A percentile compares a stretch with the other conserved stretches of the same genome.
These are phyloP conservation scores for Straminergon stramineum DNA, from an alignment of 225 moss, liverwort and hornwort genomes.

Conservation along the genomic window DNA sequence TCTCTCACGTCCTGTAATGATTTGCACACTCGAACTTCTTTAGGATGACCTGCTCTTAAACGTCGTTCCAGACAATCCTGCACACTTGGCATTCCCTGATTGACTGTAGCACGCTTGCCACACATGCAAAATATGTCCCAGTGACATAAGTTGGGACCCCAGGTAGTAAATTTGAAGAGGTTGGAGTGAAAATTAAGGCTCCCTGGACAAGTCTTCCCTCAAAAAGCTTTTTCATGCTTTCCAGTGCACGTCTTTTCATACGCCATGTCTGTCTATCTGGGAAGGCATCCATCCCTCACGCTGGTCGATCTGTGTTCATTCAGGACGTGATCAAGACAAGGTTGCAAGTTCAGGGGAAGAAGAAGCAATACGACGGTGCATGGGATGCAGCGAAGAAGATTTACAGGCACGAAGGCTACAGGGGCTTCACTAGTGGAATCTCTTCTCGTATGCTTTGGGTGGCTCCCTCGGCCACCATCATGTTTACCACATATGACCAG, in stretches of 20 bases:
- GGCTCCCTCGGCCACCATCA: slow-evolving; percentile 87
- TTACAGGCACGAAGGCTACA: slow-evolving; percentile 54
- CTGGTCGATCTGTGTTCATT: neutral
- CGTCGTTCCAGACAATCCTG: neutral
- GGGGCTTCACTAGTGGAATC: slow-evolving; percentile 68
- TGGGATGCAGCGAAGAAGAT: slow-evolving; percentile 76
- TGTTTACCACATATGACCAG: slow-evolving; percentile 91
- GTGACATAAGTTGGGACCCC: neutral
- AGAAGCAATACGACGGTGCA: slow-evolving; percentile 62
- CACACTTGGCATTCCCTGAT: too few species aligned
- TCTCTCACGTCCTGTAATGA: neutral
- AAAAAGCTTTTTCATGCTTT: neutral
- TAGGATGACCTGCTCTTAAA: neutral
- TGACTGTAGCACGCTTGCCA: neutral
- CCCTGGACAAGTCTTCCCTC: neutral
- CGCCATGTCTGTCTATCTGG: neutral
- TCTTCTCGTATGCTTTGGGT: slow-evolving; percentile 94
- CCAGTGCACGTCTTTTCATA: neutral
- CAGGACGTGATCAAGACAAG: slow-evolving; percentile 95
- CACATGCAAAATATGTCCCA: neutral
- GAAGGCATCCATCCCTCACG: neutral
- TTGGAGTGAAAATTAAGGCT: neutral
- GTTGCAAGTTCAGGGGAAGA: slow-evolving; percentile 85
- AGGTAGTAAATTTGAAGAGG: neutral
- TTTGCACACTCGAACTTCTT: neutral